These are phyloP conservation scores for Aspergillus incahuasiensis DNA, from an alignment of 495 filamentous ascomycete species.

Conservation along the genomic window DNA sequence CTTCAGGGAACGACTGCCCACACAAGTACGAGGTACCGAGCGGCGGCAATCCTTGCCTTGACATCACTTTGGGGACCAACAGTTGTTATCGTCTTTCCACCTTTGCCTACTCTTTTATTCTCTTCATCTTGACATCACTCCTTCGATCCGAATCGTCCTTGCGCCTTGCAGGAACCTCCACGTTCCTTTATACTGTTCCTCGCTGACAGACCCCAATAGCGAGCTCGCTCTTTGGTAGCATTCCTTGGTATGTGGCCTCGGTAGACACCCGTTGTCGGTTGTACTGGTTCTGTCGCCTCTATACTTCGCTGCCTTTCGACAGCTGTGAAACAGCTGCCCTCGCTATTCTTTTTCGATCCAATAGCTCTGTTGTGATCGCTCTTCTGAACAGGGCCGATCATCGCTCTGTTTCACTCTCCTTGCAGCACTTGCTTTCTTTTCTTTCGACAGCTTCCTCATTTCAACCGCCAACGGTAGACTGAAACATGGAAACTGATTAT, in stretches of 20 bases:
- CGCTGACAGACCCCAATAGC: slow-evolving; percentile 21
- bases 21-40: slow-evolving; percentile 17
- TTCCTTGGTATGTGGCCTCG: slow-evolving; percentile 23
- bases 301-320: slow-evolving; percentile 2
- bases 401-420: slow-evolving; percentile 25
- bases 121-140: background rate
- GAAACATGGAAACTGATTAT: slow-evolving; percentile 32
- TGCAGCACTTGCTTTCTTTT: slow-evolving; percentile 21
- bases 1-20: slow-evolving; percentile 42
- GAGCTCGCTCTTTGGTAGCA: slow-evolving; percentile 16
- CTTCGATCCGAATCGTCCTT: slow-evolving; percentile 5
- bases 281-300: slow-evolving; percentile 3
- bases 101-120: slow-evolving; percentile 1
- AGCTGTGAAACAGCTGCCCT: slow-evolving; percentile 1
- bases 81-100: slow-evolving; percentile 2
- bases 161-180: slow-evolving; percentile 10
- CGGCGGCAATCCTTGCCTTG: slow-evolving; percentile 12
- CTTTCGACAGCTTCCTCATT: slow-evolving; percentile 6
- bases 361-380: slow-evolving; percentile 18
- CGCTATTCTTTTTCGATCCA: slow-evolving; percentile 11
- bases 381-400: slow-evolving; percentile 15
- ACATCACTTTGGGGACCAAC: slow-evolving; percentile 4
- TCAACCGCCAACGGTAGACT: slow-evolving; percentile 3
- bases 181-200: slow-evolving; percentile 20
- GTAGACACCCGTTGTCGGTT: slow-evolving; percentile 10